Evolutionary conservation across 1,284 basidiomycete species (phyloP).

Genomic region (Ustilago crameri): DNA sequence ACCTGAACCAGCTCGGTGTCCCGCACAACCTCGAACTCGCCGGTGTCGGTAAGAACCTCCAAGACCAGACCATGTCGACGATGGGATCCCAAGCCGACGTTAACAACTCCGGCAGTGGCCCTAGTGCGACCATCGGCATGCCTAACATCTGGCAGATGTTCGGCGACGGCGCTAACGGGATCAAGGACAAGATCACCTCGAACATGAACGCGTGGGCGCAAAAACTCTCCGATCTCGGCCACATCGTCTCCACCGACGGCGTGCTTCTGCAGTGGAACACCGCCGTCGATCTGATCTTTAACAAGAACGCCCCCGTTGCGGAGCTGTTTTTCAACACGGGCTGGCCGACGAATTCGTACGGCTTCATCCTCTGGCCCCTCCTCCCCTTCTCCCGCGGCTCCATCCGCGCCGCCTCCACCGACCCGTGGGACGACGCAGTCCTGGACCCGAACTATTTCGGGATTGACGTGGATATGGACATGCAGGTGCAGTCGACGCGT

Average conservation of each 20-base stretch:
- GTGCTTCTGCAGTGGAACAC: slow-evolving; percentile 51
- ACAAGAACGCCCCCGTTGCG: slow-evolving; percentile 42
- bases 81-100: slow-evolving; percentile 45
- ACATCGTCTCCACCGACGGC: slow-evolving; percentile 34
- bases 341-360: slow-evolving; percentile 49
- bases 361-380: slow-evolving; percentile 61
- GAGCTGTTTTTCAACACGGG: slow-evolving; percentile 62
- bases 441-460: slow-evolving; percentile 66
- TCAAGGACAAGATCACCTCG: no score
- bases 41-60: slow-evolving; percentile 68
- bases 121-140: slow-evolving; percentile 57
- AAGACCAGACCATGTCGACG: slow-evolving; percentile 69
- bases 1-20: slow-evolving; percentile 66
- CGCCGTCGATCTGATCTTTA: slow-evolving; percentile 42
- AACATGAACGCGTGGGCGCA: slow-evolving; percentile 48
- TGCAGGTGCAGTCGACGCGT: slow-evolving; percentile 65
- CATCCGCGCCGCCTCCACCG: slow-evolving; percentile 32
- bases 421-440: slow-evolving; percentile 27
- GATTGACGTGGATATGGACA: slow-evolving; percentile 66
- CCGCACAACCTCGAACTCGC: slow-evolving; percentile 64
- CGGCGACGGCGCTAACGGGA: no score
- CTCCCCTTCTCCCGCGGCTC: slow-evolving; percentile 56
- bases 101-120: slow-evolving; percentile 50
- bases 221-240: slow-evolving; percentile 47
- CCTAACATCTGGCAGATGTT: slow-evolving; percentile 46